Base-by-base conservation (phyloP, 2,329 filamentous ascomycete genomes). In the Fusarium succisae region DNA sequence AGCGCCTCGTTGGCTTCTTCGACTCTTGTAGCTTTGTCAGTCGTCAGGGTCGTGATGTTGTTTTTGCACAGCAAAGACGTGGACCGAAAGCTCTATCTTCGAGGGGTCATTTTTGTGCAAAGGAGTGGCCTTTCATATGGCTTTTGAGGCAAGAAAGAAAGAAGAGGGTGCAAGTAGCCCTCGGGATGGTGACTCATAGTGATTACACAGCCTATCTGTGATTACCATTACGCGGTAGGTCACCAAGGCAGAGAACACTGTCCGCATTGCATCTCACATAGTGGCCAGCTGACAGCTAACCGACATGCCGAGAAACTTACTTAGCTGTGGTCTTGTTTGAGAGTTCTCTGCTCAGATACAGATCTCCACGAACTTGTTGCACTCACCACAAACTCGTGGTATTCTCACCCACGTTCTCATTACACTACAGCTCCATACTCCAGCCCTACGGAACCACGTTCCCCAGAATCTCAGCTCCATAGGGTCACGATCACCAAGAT, bases 361-460 rank as follows among this genome's bases (percentile, higher is more conserved):
- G 3, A 5, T 35, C 14, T 57, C 22, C 28, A 22, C 5, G 4
- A 30, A 12, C 14, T 20, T n/a, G 17, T 18, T 12, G 5, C 5
- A 57, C 24, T 12, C 18, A 22, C n/a, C 39, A 44, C n/a, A 28
- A 47, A 7, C 54, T 53, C 22, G 11, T 20, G 57, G 30, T 55
- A 28, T 10, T 32, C 8, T 44, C n/a, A 30, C 22, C 30, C 13
- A 22, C 24, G n/a, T 37, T 47, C 41, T 26, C 7, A 41, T 58
- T 65, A 68, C 37, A 47, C 57, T 38, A 64, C 50, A 17, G 18
- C 55, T 44, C 56, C 55, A 63, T 58, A 8, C 20, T 13, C 20
- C 63, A 72, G 63, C 60, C 63, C 56, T 63, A 56, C 30, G 26
- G 51, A 58, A 5, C 72, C 55, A 48, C 41, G 17, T 63, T 61